Percentiles rank a stretch among this genome's conserved stretches.
Evolutionary conservation across 805 yeast genomes (phyloP).

Genomic region (Cyberlindnera subsufficiens): DNA sequence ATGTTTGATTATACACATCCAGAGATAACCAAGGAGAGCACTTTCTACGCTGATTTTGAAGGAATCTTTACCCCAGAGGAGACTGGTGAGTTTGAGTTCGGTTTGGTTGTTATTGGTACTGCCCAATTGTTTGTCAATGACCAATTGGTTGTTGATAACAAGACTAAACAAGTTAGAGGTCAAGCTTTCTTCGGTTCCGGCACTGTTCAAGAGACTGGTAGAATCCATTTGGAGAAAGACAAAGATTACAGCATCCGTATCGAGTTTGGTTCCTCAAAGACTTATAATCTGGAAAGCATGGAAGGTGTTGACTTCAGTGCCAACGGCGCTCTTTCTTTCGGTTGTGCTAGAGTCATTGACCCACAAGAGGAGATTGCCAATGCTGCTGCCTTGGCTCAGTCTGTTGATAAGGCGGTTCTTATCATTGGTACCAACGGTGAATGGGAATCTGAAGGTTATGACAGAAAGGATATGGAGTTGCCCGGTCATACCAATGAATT

Average conservation of each 20-base stretch:
- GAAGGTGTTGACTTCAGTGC: constrained; percentile 23
- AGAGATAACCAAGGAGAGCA: constrained; percentile 9
- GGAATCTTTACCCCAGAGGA: constrained; percentile 42
- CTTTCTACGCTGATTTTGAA: constrained; percentile 42
- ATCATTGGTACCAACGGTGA: constrained; percentile 48
- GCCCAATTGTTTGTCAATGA: constrained; percentile 50
- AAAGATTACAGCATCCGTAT: constrained; percentile 38
- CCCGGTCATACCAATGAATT: constrained; percentile 46
- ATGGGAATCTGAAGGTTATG: constrained; percentile 60
- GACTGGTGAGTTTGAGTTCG: constrained; percentile 45
- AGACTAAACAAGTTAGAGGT: constrained; percentile 44
- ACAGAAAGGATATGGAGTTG: constrained; percentile 44
- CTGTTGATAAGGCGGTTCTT: constrained; percentile 47
- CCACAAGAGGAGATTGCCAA: constrained; percentile 27
- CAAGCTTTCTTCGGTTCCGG: constrained; percentile 49
- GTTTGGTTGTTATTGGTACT: constrained; percentile 47
- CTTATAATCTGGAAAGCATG: constrained; percentile 21
- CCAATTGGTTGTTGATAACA: constrained; percentile 49
- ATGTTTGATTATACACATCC: constrained; percentile 27
- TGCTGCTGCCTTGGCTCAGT: constrained; percentile 45
- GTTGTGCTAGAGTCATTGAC: constrained; percentile 25
- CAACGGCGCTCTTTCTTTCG: constrained; percentile 32
- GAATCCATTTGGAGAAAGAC: constrained; percentile 36
- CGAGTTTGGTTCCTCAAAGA: constrained; percentile 46
- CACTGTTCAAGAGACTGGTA: constrained; percentile 42